A percentile compares a stretch with the other conserved stretches of the same genome.
phyloP scores from a whole-genome alignment of 768 basidiomycete species.

The Suillus cothurnatus region DNA sequence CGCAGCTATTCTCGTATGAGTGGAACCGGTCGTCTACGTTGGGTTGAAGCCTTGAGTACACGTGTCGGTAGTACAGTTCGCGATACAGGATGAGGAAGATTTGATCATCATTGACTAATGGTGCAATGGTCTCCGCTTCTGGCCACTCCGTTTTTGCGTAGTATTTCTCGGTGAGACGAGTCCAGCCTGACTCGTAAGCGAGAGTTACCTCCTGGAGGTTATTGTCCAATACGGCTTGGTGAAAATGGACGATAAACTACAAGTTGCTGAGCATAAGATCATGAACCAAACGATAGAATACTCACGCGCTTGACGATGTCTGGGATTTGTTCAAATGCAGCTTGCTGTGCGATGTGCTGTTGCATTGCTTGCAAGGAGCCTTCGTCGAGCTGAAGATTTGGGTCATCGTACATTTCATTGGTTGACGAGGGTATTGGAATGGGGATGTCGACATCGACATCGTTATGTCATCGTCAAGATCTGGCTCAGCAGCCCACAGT shows the following conservation, averaged over 20 bases:
- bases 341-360: conserved; percentile 83
- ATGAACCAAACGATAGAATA: conserved; percentile 16
- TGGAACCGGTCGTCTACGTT: conserved; percentile 98
- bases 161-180: conserved; percentile 94
- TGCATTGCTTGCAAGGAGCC: conserved; percentile 71
- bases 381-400: conserved; percentile 68
- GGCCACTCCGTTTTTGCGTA: conserved; percentile 97
- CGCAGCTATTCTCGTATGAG: conserved; percentile 97
- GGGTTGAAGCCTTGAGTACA: conserved; percentile 93
- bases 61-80: conserved; percentile 93
- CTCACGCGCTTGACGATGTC: conserved; percentile 87
- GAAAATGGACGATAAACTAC: conserved; percentile 94
- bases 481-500: conserved; percentile 77
- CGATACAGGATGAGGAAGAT: conserved; percentile 97
- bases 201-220: conserved; percentile 89
- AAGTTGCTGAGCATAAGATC: neutral
- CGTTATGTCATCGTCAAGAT: conserved; percentile 76
- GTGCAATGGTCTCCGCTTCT: conserved; percentile 93
- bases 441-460: conserved; percentile 57
- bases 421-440: conserved; percentile 27
- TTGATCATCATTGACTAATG: conserved; percentile 92
- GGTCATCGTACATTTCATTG: conserved; percentile 33
- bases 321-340: conserved; percentile 80
- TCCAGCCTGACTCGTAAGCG: conserved; percentile 98
- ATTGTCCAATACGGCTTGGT: conserved; percentile 89